Evolutionary conservation across 2,329 filamentous ascomycete species (phyloP).

Genomic region (Claviceps sp.): DNA sequence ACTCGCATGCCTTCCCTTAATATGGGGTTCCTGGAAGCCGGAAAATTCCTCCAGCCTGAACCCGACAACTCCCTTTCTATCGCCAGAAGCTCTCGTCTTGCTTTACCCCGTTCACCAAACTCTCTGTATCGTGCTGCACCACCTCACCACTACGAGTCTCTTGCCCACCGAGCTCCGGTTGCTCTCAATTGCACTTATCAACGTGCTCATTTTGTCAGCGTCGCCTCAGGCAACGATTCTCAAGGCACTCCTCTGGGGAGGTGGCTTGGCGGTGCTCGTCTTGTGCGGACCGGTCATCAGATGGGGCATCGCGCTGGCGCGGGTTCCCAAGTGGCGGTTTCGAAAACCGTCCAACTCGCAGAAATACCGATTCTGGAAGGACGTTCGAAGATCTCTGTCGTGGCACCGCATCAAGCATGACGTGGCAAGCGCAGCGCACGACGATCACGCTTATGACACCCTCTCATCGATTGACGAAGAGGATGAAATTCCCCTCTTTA

Average conservation of each 20-base stretch:
- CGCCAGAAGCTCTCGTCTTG: constrained; percentile 44
- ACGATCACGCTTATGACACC: constrained; percentile 20
- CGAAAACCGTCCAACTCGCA: constrained; percentile 35
- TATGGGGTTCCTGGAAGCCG: constrained; percentile 14
- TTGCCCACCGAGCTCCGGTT: constrained; percentile 79
- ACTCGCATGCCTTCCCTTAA: constrained; percentile 56
- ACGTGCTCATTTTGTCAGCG: constrained; percentile 60
- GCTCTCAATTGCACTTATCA: constrained; percentile 69
- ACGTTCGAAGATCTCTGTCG: constrained; percentile 26
- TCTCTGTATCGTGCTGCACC: constrained; percentile 58
- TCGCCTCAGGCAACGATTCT: constrained; percentile 79
- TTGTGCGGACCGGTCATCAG: constrained; percentile 60
- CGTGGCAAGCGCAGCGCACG: constrained; percentile 17
- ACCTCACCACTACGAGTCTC: constrained; percentile 79
- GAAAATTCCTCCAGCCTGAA: constrained; percentile 25
- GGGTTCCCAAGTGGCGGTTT: constrained; percentile 87
- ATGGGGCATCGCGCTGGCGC: constrained; percentile 74
- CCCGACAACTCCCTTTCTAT: constrained; percentile 20
- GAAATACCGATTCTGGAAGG: constrained; percentile 24
- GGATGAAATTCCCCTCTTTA: constrained; percentile 10
- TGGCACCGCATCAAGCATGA: constrained; percentile 34
- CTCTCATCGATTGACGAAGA: constrained; percentile 19
- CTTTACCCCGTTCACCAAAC: constrained; percentile 77
- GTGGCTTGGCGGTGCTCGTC: constrained; percentile 65
- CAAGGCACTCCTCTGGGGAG: constrained; percentile 72